Percentiles rank a stretch among this genome's conserved stretches.
Conservation (phyloP, 2,329 filamentous ascomycete species). For the Claviceps fusiformis region DNA sequence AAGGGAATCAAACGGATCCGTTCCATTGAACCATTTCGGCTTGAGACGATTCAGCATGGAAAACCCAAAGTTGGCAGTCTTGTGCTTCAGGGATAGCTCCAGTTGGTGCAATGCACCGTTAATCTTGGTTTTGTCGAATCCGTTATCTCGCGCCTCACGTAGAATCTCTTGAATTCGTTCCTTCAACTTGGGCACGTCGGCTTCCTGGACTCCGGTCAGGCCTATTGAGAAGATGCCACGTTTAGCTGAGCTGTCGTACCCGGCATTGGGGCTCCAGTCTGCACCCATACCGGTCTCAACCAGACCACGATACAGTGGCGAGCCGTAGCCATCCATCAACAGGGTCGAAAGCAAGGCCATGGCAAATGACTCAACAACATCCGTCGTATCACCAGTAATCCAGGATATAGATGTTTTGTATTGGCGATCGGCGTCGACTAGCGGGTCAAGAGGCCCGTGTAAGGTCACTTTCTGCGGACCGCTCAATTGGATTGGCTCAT, state of each 20-base stretch:
- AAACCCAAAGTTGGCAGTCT: slow-evolving; percentile 91
- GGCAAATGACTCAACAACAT: slow-evolving; percentile 81
- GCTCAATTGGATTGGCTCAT: slow-evolving; percentile 58
- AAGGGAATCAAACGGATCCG: slow-evolving; percentile 80
- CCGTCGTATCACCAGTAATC: slow-evolving; percentile 70
- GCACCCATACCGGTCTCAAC: slow-evolving; percentile 84
- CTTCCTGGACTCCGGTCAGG: slow-evolving; percentile 74
- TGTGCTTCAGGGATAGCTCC: slow-evolving; percentile 87
- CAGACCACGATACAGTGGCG: slow-evolving; percentile 76
- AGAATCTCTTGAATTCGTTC: slow-evolving; percentile 61
- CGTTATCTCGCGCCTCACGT: slow-evolving; percentile 53
- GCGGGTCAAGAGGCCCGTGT: slow-evolving; percentile 69
- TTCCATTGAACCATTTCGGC: slow-evolving; percentile 88
- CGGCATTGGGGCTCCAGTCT: slow-evolving; percentile 89
- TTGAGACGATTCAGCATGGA: slow-evolving; percentile 78
- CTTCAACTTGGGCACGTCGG: slow-evolving; percentile 65
- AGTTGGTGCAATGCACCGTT: slow-evolving; percentile 89
- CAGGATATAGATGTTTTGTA: slow-evolving; percentile 91
- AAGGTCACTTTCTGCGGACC: slow-evolving; percentile 59
- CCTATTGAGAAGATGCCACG: slow-evolving; percentile 81
- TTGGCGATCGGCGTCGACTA: slow-evolving; percentile 76
- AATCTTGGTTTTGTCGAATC: slow-evolving; percentile 82
- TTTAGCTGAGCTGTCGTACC: slow-evolving; percentile 69
- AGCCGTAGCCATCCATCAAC: slow-evolving; percentile 88
- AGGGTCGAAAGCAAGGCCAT: slow-evolving; percentile 70